phyloP scores from a whole-genome alignment of 768 basidiomycete genomes.

The Auriscalpium vulgare region DNA sequence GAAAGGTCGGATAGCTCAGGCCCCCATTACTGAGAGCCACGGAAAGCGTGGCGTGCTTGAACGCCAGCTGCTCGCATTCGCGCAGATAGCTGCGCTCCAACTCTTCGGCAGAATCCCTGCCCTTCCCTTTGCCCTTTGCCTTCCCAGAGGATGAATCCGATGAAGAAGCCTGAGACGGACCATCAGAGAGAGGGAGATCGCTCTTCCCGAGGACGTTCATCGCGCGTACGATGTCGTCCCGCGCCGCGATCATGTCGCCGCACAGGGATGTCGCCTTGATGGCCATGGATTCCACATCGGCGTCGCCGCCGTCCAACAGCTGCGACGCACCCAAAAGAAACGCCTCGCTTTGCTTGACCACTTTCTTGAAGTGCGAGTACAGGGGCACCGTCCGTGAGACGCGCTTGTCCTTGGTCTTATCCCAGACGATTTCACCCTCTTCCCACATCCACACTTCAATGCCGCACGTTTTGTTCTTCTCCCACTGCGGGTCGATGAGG shows the following conservation, averaged over 20 bases:
- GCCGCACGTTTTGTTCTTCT: slow-evolving; percentile 28
- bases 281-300: slow-evolving; percentile 28
- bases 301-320: slow-evolving; percentile 28
- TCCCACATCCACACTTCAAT: slow-evolving; percentile 41
- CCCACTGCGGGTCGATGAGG: slow-evolving; percentile 33
- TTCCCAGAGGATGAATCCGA: slow-evolving; percentile 1
- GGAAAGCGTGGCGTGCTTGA: slow-evolving; percentile 33
- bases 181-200: neutral
- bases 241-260: slow-evolving; percentile 43
- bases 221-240: slow-evolving; percentile 41
- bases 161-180: neutral
- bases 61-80: slow-evolving; percentile 41
- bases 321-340: slow-evolving; percentile 38
- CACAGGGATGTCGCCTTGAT: slow-evolving; percentile 38
- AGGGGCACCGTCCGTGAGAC: slow-evolving; percentile 32
- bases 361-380: slow-evolving; percentile 44
- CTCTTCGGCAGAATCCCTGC: slow-evolving; percentile 24
- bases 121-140: slow-evolving; percentile 23
- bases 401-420: neutral
- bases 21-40: slow-evolving; percentile 11
- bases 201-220: slow-evolving; percentile 31
- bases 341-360: slow-evolving; percentile 42
- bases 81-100: slow-evolving; percentile 33
- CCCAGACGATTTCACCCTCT: slow-evolving; percentile 10
- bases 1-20: neutral